Evolutionary conservation across 164 flowering plant species (phyloP).

Genomic region (Buxus sempervirens): DNA sequence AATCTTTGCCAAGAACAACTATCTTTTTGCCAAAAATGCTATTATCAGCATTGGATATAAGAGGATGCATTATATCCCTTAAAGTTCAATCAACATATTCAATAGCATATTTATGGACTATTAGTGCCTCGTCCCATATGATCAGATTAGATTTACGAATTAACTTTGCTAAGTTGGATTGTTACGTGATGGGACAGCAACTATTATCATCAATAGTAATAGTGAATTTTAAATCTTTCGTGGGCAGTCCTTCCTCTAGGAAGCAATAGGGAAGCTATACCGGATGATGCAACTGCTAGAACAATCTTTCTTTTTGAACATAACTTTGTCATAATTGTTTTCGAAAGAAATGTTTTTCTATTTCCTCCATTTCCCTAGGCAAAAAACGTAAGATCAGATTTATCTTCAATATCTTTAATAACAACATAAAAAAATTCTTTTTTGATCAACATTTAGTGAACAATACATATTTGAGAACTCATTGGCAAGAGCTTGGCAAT

Average conservation of each 20-base stretch:
- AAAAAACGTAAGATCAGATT: slow-evolving; percentile 4
- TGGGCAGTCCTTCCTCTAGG: slow-evolving; percentile 8
- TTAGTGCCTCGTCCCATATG: slow-evolving; percentile 22
- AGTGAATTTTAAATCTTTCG: slow-evolving; percentile 7
- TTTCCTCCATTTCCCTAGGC: slow-evolving; percentile 8
- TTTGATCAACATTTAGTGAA: not conserved
- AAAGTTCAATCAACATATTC: slow-evolving; percentile 13
- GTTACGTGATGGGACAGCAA: not conserved
- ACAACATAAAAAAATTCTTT: not conserved
- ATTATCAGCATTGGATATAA: not conserved
- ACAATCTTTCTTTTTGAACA: slow-evolving; percentile 2
- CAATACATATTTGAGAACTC: not conserved
- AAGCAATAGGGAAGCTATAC: slow-evolving; percentile 4
- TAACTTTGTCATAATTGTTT: not conserved
- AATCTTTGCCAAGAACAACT: slow-evolving; percentile 17
- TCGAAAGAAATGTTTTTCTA: slow-evolving; percentile 9
- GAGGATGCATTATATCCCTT: not conserved
- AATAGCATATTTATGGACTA: slow-evolving; percentile 9
- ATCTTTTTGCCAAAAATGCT: slow-evolving; percentile 12
- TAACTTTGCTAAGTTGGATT: not conserved
- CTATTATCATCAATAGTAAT: not conserved
- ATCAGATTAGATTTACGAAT: not conserved
- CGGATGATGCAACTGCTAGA: slow-evolving; percentile 4
- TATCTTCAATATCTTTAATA: not conserved
- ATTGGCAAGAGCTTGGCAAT: not conserved